phyloP scores from a whole-genome alignment of 2,329 filamentous ascomycete genomes.

The Diaporthe citri region DNA sequence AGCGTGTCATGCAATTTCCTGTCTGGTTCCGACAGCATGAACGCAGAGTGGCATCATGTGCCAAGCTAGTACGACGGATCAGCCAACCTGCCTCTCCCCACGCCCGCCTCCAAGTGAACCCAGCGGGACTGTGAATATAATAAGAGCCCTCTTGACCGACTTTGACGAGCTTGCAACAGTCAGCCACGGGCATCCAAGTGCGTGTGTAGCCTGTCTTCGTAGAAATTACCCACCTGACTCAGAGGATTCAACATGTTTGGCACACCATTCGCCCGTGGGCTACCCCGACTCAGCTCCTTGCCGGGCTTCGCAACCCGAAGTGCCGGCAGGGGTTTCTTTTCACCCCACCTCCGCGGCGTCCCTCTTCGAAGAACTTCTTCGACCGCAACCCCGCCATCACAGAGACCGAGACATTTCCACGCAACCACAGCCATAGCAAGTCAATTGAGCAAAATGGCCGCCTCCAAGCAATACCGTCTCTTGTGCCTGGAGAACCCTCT shows the following conservation, averaged over 20 bases:
- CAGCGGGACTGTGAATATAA: conserved; percentile 4
- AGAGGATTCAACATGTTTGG: conserved; percentile 33
- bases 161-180: not conserved
- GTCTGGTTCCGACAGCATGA: conserved; percentile 35
- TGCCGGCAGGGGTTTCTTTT: conserved; percentile 36
- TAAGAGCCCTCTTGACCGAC: not conserved
- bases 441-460: conserved; percentile 71
- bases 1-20: conserved; percentile 32
- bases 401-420: conserved; percentile 40
- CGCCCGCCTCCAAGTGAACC: not conserved
- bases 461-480: conserved; percentile 85
- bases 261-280: conserved; percentile 31
- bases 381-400: conserved; percentile 47
- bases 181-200: conserved; percentile 3
- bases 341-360: conserved; percentile 40
- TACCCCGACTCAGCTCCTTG: conserved; percentile 35
- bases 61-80: conserved; percentile 33
- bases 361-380: conserved; percentile 32
- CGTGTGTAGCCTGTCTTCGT: not conserved
- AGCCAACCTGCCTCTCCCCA: conserved; percentile 26
- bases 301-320: conserved; percentile 31
- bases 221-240: conserved; percentile 15
- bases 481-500: conserved; percentile 97
- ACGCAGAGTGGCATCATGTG: conserved; percentile 40
- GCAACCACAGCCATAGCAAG: conserved; percentile 40